Evolutionary conservation across 805 yeast genomes (phyloP), one percentile per base, ranked within the genome.

Genomic region (Cyberlindnera maritima): DNA sequence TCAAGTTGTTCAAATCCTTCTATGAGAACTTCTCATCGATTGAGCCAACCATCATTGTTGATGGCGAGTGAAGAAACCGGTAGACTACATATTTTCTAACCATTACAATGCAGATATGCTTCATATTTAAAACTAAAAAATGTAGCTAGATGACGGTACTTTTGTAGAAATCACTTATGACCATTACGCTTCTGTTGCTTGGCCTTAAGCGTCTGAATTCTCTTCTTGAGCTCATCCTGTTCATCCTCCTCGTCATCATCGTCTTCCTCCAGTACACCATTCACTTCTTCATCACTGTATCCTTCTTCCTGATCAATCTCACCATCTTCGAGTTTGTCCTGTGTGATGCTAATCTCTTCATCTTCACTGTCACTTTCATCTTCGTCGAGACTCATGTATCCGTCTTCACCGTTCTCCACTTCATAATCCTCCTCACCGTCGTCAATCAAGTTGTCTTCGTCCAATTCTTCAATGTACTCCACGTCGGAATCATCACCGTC

Each of bases 401-500:
- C 71, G 19, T 57, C 58, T 8, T 48, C 64, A 14, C n/a, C 35
- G 9, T 21, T 21, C 21, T 60, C 69, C 28, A 58, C 46, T 25
- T 41, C 43, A 32, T 33, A 41, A 39, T 46, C 49, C 52, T 65
- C 51, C 64, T 70, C 41, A 5, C 62, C 70, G 25, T 63, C 70
- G 32, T 58, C 59, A 18, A 53, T 60, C 17, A 61, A 64, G 26
- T 63, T 70, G 46, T 75, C 62, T 48, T 71, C 76, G 40, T 73
- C 78, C 21, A 84, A 61, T 56, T 83, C 91, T 64, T 85, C 92
- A 20, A 80, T 69, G 57, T 83, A 84, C 55, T 85, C 91, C n/a
- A 84, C 85, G 25, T 59, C 62, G 20, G 50, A 47, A 3, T 54
- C 60, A 17, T 53, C 68, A 4, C 56, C 66, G 9, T 62, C 66